A percentile compares a stretch with the other conserved stretches of the same genome.
Conservation (phyloP, 441 rosid genomes). For the Corymbia calophylla region DNA sequence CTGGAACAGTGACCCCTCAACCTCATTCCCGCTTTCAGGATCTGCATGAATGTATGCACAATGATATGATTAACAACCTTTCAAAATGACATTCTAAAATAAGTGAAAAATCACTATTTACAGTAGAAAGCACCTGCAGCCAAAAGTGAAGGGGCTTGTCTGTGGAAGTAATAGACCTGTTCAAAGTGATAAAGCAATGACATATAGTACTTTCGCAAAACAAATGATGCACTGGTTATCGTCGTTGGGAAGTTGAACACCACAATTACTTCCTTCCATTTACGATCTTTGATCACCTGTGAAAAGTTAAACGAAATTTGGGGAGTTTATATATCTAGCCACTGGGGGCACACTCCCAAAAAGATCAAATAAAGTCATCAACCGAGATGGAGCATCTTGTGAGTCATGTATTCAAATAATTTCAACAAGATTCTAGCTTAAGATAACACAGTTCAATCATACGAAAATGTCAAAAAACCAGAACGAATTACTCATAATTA, state of each 20-base stretch:
- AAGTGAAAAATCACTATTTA: neutral
- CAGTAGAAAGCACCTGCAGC: conserved; percentile 31
- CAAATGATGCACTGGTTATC: conserved; percentile 86
- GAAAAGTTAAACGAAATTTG: conserved; percentile 6
- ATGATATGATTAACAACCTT: neutral
- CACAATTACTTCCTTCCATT: conserved; percentile 83
- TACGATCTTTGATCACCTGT: conserved; percentile 68
- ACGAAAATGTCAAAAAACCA: neutral
- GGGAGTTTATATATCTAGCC: neutral
- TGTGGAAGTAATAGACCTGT: conserved; percentile 56
- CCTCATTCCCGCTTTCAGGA: conserved; percentile 13
- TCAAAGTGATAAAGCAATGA: conserved; percentile 66
- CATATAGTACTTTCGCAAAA: conserved; percentile 65
- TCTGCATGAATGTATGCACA: conserved; percentile 12
- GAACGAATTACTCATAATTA: neutral
- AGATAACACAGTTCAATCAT: neutral
- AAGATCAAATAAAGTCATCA: neutral
- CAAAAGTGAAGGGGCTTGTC: conserved; percentile 32
- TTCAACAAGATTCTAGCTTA: neutral
- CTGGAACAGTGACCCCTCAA: conserved; percentile 20
- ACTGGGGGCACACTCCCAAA: neutral
- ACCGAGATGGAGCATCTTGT: neutral
- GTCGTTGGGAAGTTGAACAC: conserved; percentile 77
- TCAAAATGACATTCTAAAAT: neutral
- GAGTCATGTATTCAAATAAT: neutral